Evolutionary conservation across 148 eudicot genomes (phyloP).

Genomic region (Persicaria maculosa): DNA sequence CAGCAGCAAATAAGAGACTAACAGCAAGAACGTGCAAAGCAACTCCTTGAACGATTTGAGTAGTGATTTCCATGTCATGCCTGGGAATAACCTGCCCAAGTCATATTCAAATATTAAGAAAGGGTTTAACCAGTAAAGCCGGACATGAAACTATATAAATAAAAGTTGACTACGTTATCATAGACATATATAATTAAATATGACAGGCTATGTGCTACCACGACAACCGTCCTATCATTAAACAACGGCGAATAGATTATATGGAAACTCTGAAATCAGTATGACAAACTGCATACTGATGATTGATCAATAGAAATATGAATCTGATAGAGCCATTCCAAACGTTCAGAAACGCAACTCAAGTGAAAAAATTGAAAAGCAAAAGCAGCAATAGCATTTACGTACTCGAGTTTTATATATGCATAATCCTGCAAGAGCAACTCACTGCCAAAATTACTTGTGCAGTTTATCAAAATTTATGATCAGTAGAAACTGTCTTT

Average conservation of each 20-base stretch:
- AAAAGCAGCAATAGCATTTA: neutral
- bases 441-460: no score
- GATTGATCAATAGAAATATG: neutral
- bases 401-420: no score
- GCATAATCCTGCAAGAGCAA: no score
- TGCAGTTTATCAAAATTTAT: no score
- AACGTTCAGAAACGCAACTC: neutral
- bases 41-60: neutral
- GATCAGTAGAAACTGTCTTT: no score
- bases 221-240: neutral
- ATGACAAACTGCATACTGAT: neutral
- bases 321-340: neutral
- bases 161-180: neutral
- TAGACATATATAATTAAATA: neutral
- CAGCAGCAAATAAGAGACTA: neutral
- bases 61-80: slow-evolving; percentile 5
- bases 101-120: neutral
- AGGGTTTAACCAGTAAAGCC: neutral
- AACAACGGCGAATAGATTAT: neutral
- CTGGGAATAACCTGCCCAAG: neutral
- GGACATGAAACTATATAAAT: neutral
- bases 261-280: neutral
- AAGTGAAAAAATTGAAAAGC: neutral
- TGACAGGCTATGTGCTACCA: neutral
- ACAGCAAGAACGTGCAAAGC: neutral